Conservation (phyloP, 257 asterid species). For the Galeopsis tetrahit region DNA sequence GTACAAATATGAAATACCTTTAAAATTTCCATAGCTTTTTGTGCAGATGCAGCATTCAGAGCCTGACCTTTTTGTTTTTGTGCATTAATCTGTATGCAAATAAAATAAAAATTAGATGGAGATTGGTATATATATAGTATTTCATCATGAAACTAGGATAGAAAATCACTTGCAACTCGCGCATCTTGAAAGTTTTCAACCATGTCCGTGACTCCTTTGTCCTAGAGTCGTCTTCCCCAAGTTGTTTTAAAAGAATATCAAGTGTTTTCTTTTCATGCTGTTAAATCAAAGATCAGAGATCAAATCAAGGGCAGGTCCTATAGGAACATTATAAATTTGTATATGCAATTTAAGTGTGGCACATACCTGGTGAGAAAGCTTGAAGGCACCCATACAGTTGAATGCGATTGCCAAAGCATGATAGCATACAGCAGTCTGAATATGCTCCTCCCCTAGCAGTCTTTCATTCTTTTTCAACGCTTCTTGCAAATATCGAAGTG, state of each 20-base stretch:
- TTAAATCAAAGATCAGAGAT: conserved; percentile 25
- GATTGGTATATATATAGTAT: background rate
- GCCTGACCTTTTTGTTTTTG: conserved; percentile 88
- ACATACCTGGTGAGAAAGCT: conserved; percentile 83
- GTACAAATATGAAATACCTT: conserved; percentile 52
- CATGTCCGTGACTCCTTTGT: conserved; percentile 81
- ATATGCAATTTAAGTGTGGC: conserved; percentile 3
- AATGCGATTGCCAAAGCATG: conserved; percentile 93
- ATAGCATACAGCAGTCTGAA: conserved; percentile 94
- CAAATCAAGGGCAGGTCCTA: conserved; percentile 2
- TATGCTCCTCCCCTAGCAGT: conserved; percentile 84
- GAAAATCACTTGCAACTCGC: conserved; percentile 67
- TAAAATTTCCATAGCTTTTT: conserved; percentile 69
- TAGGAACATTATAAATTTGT: conserved; percentile 8
- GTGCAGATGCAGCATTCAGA: conserved; percentile 66
- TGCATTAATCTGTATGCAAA: conserved; percentile 59
- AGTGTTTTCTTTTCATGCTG: conserved; percentile 91
- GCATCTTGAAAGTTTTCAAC: conserved; percentile 86
- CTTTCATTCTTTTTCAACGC: conserved; percentile 86
- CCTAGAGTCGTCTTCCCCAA: conserved; percentile 92
- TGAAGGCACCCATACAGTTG: conserved; percentile 83
- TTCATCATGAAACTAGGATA: background rate
- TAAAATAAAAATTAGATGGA: background rate
- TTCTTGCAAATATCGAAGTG: conserved; percentile 91
- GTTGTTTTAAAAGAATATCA: conserved; percentile 85